Percentiles rank a stretch among this genome's conserved stretches.
These are phyloP conservation scores for Hypomyces rosellus DNA, from an alignment of 2,329 filamentous ascomycete genomes.

Conservation along the genomic window DNA sequence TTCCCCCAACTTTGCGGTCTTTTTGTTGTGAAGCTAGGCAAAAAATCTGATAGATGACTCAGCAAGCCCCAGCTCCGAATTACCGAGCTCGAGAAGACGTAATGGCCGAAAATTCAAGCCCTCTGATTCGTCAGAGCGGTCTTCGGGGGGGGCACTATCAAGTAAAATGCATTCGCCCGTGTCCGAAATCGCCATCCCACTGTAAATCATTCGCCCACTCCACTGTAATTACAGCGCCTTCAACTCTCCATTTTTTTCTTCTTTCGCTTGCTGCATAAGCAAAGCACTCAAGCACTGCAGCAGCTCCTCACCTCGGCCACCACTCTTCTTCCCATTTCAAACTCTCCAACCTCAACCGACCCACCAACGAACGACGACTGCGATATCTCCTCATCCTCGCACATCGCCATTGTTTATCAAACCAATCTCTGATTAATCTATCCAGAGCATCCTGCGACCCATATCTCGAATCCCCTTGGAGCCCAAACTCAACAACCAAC, in stretches of 20 bases:
- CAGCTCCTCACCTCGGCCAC: not conserved
- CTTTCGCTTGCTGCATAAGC: not conserved
- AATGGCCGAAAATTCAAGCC: slow-evolving; percentile 7
- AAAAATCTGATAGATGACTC: slow-evolving; percentile 12
- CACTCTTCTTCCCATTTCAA: not conserved
- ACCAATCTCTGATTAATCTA: no score
- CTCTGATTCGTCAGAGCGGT: slow-evolving; percentile 6
- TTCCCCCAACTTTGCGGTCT: not conserved
- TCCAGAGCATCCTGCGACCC: no score
- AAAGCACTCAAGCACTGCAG: not conserved
- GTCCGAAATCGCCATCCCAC: slow-evolving; percentile 12
- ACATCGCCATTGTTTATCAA: no score
- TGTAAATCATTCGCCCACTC: no score
- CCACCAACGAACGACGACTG: not conserved
- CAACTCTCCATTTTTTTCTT: not conserved
- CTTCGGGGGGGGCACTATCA: not conserved
- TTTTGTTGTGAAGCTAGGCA: not conserved
- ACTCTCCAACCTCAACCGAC: not conserved
- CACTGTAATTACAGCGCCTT: not conserved
- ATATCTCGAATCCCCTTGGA: no score
- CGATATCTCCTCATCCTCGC: not conserved
- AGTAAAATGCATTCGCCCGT: not conserved
- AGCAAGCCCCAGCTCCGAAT: slow-evolving; percentile 4
- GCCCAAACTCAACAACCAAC: no score
- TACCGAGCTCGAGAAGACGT: slow-evolving; percentile 10